phyloP scores from a whole-genome alignment of 2,329 filamentous ascomycete genomes.

The Fusarium sp. region DNA sequence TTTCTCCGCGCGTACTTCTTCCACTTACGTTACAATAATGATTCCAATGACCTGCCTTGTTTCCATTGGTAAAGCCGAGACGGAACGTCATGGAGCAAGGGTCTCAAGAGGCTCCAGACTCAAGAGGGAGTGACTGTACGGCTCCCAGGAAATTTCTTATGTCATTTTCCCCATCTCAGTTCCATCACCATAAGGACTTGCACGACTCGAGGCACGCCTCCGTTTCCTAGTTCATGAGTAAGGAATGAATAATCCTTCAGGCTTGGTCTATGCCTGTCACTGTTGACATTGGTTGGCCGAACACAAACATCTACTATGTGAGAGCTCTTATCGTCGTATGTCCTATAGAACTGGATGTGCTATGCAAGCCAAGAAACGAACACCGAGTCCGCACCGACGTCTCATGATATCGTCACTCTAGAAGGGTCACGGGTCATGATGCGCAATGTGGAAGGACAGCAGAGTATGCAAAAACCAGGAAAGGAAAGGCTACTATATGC shows the following conservation, averaged over 20 bases:
- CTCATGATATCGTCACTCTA: not conserved
- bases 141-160: not conserved
- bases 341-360: not conserved
- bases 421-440: not conserved
- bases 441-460: not conserved
- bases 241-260: not conserved
- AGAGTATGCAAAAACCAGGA: constrained; percentile 2
- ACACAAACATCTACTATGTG: not conserved
- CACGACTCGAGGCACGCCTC: not conserved
- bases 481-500: constrained; percentile 39
- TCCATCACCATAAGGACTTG: constrained; percentile 2
- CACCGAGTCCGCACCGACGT: not conserved
- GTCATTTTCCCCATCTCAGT: constrained; percentile 14
- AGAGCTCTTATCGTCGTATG: not conserved
- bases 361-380: not conserved
- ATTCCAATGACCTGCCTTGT: constrained; percentile 15
- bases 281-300: not conserved
- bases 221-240: constrained; percentile 3
- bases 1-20: constrained; percentile 16
- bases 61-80: constrained; percentile 27
- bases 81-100: constrained; percentile 25
- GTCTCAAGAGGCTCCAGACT: not conserved
- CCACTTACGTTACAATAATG: constrained; percentile 3
- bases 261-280: not conserved
- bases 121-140: not conserved